These are phyloP conservation scores for Myxozyma monticola DNA, from an alignment of 805 yeast species.

Conservation along the genomic window DNA sequence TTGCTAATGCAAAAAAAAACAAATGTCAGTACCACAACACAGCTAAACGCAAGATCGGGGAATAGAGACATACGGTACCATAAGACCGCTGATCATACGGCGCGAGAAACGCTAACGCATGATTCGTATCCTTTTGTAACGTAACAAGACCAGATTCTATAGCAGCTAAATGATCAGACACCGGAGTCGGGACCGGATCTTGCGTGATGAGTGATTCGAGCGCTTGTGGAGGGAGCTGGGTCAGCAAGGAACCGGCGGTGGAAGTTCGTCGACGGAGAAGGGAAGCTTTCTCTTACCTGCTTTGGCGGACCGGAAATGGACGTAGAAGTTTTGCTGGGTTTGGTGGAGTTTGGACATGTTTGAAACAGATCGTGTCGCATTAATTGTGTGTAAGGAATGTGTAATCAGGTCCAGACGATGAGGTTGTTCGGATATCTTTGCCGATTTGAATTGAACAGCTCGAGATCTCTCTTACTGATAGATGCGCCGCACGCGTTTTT, in stretches of 20 bases:
- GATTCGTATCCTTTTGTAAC: slow-evolving; percentile 6
- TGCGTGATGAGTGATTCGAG: slow-evolving; percentile 10
- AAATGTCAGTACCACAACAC: not conserved
- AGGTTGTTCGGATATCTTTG: no score
- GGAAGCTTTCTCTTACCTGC: slow-evolving; percentile 1
- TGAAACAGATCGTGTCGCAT: no score
- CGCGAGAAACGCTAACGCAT: slow-evolving; percentile 17
- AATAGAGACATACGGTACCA: slow-evolving; percentile 9
- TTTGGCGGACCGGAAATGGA: slow-evolving; percentile 14
- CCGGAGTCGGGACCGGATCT: not conserved
- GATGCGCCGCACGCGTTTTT: no score
- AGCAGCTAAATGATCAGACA: not conserved
- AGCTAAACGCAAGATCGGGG: not conserved
- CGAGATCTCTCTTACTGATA: no score
- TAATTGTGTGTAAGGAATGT: no score
- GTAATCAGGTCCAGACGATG: no score
- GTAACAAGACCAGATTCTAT: slow-evolving; percentile 2
- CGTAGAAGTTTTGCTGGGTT: slow-evolving; percentile 26
- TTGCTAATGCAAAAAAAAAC: slow-evolving; percentile 19
- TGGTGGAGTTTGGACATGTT: slow-evolving; percentile 28
- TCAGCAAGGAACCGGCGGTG: not conserved
- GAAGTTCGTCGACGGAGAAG: not conserved
- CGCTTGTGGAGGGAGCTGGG: not conserved
- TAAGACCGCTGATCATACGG: slow-evolving; percentile 28
- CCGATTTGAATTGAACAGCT: no score